Percentiles rank a stretch among this genome's conserved stretches.
Evolutionary conservation across 2,329 filamentous ascomycete species (phyloP).

Genomic region (Parastagonospora nodorum): DNA sequence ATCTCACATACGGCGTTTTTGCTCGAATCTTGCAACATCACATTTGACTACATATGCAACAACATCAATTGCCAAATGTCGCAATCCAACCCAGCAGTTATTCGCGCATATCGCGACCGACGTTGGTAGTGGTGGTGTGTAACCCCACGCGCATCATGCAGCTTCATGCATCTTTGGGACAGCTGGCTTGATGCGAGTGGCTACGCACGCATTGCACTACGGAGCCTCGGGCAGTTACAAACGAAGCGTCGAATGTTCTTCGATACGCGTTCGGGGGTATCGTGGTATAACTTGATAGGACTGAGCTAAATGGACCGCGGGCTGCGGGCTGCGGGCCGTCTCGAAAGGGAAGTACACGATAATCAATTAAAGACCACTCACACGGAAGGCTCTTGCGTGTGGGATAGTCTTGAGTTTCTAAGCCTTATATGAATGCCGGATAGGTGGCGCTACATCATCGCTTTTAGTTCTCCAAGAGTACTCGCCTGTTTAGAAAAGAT

Average conservation of each 20-base stretch:
- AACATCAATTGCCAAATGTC: no score
- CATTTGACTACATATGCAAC: no score
- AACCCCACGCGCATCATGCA: slow-evolving; percentile 4
- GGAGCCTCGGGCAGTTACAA: neutral
- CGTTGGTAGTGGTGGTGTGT: neutral
- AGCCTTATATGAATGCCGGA: neutral
- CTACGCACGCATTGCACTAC: slow-evolving; percentile 1
- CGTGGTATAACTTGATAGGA: slow-evolving; percentile 30
- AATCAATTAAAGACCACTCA: neutral
- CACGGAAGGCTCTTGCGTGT: no score
- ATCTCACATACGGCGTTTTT: slow-evolving; percentile 2
- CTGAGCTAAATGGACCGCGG: neutral
- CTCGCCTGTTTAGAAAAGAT: no score
- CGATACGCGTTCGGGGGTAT: slow-evolving; percentile 8
- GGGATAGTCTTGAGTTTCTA: neutral
- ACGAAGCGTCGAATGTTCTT: neutral
- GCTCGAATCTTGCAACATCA: no score
- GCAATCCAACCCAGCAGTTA: no score
- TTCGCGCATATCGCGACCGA: no score
- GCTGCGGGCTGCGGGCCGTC: neutral
- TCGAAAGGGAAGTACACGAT: slow-evolving; percentile 25
- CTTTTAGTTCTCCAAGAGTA: no score
- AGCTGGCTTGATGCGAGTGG: slow-evolving; percentile 8
- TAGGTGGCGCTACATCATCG: no score
- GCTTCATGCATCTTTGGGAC: slow-evolving; percentile 2